Percentiles rank a stretch among this genome's conserved stretches.
These are phyloP conservation scores for Paramyrothecium roridum DNA, from an alignment of 2,329 filamentous ascomycete genomes.

Conservation along the genomic window DNA sequence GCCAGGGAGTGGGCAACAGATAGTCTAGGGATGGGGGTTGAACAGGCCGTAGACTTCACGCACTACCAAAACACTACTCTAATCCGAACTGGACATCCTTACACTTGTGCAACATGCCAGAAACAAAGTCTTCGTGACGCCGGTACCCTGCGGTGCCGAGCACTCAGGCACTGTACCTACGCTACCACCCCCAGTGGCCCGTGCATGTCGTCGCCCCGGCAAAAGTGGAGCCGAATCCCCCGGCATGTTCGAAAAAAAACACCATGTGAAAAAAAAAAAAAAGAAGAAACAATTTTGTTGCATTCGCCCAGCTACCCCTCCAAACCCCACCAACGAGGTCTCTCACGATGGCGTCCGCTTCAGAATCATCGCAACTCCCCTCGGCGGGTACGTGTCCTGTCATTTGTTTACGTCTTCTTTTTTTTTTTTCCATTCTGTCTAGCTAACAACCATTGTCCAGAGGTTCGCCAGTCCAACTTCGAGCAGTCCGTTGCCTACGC, in stretches of 20 bases:
- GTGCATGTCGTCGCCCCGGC: background rate
- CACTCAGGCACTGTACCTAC: too few species aligned
- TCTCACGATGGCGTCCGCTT: slow-evolving; percentile 26
- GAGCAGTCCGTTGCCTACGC: slow-evolving; percentile 84
- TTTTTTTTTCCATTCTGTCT: slow-evolving; percentile 8
- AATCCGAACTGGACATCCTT: too few species aligned
- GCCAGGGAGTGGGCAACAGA: too few species aligned
- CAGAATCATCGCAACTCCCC: slow-evolving; percentile 24
- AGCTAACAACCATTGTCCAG: slow-evolving; percentile 23
- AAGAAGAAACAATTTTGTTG: slow-evolving; percentile 21
- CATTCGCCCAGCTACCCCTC: slow-evolving; percentile 21
- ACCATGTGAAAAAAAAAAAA: slow-evolving; percentile 15
- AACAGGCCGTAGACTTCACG: too few species aligned
- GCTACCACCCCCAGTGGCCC: background rate
- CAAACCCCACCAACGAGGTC: slow-evolving; percentile 21
- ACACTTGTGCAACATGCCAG: too few species aligned
- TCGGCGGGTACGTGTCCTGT: slow-evolving; percentile 21
- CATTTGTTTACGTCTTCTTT: background rate
- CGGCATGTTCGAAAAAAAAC: background rate
- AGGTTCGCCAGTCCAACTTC: slow-evolving; percentile 62
- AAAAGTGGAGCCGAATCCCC: background rate
- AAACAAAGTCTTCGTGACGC: too few species aligned
- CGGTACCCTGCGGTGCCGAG: too few species aligned
- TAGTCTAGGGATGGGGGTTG: too few species aligned
- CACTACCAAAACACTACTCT: too few species aligned